A percentile compares a stretch with the other conserved stretches of the same genome.
Conservation (phyloP, 1,284 basidiomycete species). For the Tranzscheliella williamsii region DNA sequence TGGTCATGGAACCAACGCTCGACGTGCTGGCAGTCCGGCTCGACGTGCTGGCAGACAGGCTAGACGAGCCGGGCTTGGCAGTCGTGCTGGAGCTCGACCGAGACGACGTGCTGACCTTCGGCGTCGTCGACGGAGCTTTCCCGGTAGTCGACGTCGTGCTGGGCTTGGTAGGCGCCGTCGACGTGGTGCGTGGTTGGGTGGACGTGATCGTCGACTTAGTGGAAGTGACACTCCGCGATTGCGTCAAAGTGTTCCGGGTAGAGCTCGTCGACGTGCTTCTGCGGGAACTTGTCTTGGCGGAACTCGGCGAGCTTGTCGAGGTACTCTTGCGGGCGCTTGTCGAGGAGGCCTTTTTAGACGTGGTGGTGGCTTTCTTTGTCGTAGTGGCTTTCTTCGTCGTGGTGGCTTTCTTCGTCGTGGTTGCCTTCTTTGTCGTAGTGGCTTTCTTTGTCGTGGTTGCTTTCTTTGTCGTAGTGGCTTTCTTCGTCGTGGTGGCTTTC, state of each 20-base stretch:
- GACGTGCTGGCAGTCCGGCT: background rate
- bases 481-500: background rate
- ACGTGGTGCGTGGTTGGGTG: background rate
- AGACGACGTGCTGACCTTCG: background rate
- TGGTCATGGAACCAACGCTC: background rate
- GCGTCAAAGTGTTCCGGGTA: conserved; percentile 1
- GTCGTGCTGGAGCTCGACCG: background rate
- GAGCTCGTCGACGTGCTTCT: background rate
- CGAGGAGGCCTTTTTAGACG: conserved; percentile 1
- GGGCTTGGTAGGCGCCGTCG: background rate
- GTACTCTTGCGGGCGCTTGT: conserved; percentile 1
- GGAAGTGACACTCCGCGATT: background rate
- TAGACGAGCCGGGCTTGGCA: background rate
- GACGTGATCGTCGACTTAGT: background rate
- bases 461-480: background rate
- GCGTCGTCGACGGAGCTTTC: background rate
- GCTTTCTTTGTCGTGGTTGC: conserved; percentile 5
- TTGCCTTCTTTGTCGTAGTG: conserved; percentile 1
- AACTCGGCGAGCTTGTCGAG: background rate
- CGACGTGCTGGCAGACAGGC: background rate
- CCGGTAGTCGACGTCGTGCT: conserved; percentile 1
- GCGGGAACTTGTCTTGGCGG: background rate
- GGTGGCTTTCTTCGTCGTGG: background rate
- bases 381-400: background rate
- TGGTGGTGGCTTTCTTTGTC: background rate